phyloP scores from a whole-genome alignment of 2,329 filamentous ascomycete species.

The Anisogramma anomala region DNA sequence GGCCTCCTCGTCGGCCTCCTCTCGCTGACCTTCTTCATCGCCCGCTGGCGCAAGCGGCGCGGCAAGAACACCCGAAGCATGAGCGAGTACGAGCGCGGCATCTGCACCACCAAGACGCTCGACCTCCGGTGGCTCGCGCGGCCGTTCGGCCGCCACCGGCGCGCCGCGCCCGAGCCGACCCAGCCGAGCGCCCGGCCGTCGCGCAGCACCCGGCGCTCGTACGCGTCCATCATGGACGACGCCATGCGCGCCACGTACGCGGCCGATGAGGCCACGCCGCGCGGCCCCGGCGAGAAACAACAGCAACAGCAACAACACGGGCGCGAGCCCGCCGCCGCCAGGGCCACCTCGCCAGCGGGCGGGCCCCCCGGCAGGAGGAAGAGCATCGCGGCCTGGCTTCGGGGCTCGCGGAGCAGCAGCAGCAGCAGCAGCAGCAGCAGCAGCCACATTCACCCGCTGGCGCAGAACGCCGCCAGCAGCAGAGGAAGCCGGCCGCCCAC shows the following conservation, averaged over 20 bases:
- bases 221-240: constrained; percentile 3
- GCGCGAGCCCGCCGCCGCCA: constrained; percentile 3
- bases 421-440: no score
- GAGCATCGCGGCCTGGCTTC: constrained; percentile 11
- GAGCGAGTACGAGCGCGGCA: not conserved
- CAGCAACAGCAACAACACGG: no score
- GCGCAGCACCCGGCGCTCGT: not conserved
- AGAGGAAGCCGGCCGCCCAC: constrained; percentile 1
- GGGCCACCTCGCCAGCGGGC: constrained; percentile 3
- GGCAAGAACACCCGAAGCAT: not conserved
- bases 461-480: constrained; percentile 1
- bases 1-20: constrained; percentile 7
- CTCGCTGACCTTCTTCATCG: constrained; percentile 6
- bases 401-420: constrained; percentile 3
- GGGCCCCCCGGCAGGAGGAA: constrained; percentile 8
- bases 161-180: no score
- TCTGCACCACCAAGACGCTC: not conserved
- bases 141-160: not conserved
- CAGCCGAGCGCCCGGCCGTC: no score
- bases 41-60: constrained; percentile 4
- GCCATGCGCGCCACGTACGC: constrained; percentile 3
- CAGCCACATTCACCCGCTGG: constrained; percentile 3
- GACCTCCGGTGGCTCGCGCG: no score
- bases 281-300: constrained; percentile 6
- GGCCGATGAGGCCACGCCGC: not conserved